Evolutionary conservation across 2,329 filamentous ascomycete genomes (phyloP).

Genomic region (Coniochaeta ligniaria): DNA sequence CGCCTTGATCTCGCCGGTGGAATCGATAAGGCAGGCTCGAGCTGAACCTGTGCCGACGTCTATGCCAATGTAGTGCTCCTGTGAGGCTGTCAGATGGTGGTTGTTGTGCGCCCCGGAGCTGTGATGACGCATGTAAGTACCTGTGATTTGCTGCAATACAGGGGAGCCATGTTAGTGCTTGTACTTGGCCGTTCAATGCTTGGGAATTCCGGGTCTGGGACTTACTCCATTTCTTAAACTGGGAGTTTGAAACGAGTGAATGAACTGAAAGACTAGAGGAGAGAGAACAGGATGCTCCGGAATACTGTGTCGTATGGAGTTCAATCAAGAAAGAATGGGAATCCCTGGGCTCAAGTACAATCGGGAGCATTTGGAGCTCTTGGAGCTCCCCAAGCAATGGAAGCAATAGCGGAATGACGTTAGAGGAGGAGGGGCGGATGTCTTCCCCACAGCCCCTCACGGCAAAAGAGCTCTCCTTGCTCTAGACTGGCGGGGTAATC

Average conservation of each 20-base stretch:
- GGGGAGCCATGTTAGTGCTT: background rate
- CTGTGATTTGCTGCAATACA: background rate
- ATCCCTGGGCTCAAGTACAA: background rate
- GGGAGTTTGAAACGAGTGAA: background rate
- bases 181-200: background rate
- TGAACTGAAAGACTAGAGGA: background rate
- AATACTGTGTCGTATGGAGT: background rate
- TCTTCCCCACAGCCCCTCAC: background rate
- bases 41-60: constrained; percentile 96
- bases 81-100: background rate
- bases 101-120: background rate
- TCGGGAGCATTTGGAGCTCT: background rate
- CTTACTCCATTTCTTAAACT: background rate
- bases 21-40: constrained; percentile 90
- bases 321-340: background rate
- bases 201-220: background rate
- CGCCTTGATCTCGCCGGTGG: constrained; percentile 78
- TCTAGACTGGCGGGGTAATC: background rate
- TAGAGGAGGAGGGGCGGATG: background rate
- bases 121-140: background rate
- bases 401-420: background rate
- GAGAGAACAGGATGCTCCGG: background rate
- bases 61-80: constrained; percentile 70
- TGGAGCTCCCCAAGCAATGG: background rate
- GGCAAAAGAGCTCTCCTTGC: background rate